Percentiles rank a stretch among this genome's conserved stretches.
Conservation (phyloP, 495 filamentous ascomycete genomes). For the Aspergillus funiculosus region DNA sequence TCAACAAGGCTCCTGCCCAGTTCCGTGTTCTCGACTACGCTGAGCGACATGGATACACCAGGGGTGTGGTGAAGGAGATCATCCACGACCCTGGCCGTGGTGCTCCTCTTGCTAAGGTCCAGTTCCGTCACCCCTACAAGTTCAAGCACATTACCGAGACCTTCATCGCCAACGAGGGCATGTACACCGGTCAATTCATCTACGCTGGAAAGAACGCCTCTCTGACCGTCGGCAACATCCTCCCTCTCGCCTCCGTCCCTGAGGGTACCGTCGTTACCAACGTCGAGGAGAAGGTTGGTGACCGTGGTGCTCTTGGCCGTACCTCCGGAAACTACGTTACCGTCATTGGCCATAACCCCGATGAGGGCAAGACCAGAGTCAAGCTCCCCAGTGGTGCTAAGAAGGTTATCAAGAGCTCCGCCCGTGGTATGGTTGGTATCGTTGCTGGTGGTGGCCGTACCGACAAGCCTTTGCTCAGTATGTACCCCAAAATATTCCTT, state of each 20-base stretch:
- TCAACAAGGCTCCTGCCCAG: constrained; percentile 86
- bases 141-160: constrained; percentile 89
- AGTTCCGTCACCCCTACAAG: constrained; percentile 90
- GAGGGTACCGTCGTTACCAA: constrained; percentile 98
- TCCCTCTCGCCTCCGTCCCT: constrained; percentile 86
- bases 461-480: constrained; percentile 92
- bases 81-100: constrained; percentile 98
- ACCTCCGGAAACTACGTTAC: constrained; percentile 99
- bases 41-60: constrained; percentile 94
- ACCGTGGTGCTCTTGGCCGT: constrained; percentile 90
- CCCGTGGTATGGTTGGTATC: constrained; percentile 98
- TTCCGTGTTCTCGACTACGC: constrained; percentile 93
- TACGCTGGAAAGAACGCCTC: constrained; percentile 98
- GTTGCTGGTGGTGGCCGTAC: constrained; percentile 98
- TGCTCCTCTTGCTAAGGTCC: constrained; percentile 92
- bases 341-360: constrained; percentile 96
- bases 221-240: constrained; percentile 93
- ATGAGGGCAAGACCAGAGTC: constrained; percentile 98
- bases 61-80: constrained; percentile 96
- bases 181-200: constrained; percentile 99
- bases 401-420: constrained; percentile 90
- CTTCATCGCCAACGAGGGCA: constrained; percentile 99
- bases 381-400: constrained; percentile 98
- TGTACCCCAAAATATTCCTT: constrained; percentile 8
- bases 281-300: constrained; percentile 97